Evolutionary conservation across 2,329 filamentous ascomycete genomes (phyloP), one percentile per base, ranked within the genome.

Genomic region (Diaporthe sp.): DNA sequence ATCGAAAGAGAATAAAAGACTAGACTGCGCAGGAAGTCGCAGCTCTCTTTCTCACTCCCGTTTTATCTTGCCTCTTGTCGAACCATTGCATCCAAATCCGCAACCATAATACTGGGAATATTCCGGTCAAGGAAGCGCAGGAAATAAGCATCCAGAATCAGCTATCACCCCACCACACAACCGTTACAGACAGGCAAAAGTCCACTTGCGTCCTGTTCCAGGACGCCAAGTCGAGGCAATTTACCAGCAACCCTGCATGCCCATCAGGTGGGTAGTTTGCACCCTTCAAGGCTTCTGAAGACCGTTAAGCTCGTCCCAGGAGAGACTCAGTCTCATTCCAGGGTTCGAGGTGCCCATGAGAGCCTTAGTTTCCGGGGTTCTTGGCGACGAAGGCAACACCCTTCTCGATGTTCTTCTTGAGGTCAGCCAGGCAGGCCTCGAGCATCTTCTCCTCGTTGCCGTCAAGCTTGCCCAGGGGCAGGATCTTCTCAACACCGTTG

Each of bases 361-460:
- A 31, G n/a, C 5, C 34, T 61, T 91, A 92, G 83, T 91, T 90
- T 81, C 86, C 86, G 80, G 91, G 90, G 89, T 91, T 92, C 77
- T 85, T 78, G 79, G 88, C 87, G 78, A 90, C 90, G 78, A 93
- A 93, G 76, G 85, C 81, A 77, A 92, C 88, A 85, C 95, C 95
- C 94, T 98, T 98, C 87, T 92, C 89, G 85, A 98, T 98, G 93
- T 98, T 98, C 92, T 94, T 94, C 91, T 94, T 94, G 85, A 97
- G 91, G 87, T 96, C 97, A 82, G 85, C 88, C 81, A 98, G 89
- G 91, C 92, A 94, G 83, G 92, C 94, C 83, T 97, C 94, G 82
- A 99, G 88, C 81, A 99, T 93, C 87, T 93, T 92, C 92, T 98
- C 89, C 93, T 99, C 97, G 86, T 92, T 89, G 82, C 92, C 91